Conservation (phyloP, 176 grass and related monocot species). For the Saccharum spontaneum region DNA sequence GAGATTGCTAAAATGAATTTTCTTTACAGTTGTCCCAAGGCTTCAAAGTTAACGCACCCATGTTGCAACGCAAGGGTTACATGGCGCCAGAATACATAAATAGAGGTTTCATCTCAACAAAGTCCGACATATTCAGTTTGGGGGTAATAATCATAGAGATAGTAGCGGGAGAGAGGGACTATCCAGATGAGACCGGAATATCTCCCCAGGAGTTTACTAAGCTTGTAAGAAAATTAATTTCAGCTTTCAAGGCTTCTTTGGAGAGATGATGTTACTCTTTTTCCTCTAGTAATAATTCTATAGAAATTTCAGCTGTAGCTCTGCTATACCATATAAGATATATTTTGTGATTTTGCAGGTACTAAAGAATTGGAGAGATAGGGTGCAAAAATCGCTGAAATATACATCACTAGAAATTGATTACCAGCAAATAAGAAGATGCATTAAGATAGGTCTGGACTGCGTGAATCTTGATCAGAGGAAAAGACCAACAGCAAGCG, state of each 20-base stretch:
- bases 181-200: not conserved
- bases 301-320: too few species aligned
- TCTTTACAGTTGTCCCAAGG: not conserved
- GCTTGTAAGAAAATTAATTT: not conserved
- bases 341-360: not conserved
- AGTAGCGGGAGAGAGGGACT: not conserved
- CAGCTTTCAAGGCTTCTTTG: not conserved
- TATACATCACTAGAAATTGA: not conserved
- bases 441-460: not conserved
- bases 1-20: not conserved
- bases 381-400: not conserved
- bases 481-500: not conserved
- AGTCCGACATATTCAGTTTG: conserved; percentile 11
- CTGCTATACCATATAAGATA: too few species aligned
- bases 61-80: not conserved
- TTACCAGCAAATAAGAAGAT: conserved; percentile 1
- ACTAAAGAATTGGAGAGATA: not conserved
- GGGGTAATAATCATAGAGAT: conserved; percentile 12
- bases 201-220: not conserved
- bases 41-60: not conserved
- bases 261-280: not conserved
- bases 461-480: not conserved
- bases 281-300: not conserved
- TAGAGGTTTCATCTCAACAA: not conserved
- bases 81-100: not conserved